Evolutionary conservation across 2,329 filamentous ascomycete genomes (phyloP), one percentile per base, ranked within the genome.

Genomic region (Aspergillus oerlinghausenensis): DNA sequence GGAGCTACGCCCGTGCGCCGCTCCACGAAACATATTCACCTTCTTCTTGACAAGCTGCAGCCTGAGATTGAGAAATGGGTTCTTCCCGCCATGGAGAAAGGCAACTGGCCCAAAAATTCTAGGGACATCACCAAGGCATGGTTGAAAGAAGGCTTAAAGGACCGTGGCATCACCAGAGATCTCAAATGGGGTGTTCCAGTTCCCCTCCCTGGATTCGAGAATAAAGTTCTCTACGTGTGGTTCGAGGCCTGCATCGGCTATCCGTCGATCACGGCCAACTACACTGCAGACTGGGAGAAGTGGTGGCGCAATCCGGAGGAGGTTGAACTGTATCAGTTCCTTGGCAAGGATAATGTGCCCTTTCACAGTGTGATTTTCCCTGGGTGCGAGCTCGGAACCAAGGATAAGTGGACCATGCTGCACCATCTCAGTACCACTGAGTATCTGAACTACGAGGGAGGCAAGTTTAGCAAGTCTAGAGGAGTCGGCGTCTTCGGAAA

Each of bases 311-410:
- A 95, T 72, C 90, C 91, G 0, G 88, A 96, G 48, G 82, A 96
- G 35, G 92, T 97, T 50, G 84, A 88, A 69, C 83, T 97, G 11
- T 96, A 94, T 74, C 92, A 97, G 77, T 95, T 97, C 80, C 90
- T 96, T 85, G 92, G 92, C 76, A 97, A 96, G 73, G 89, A 93
- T 73, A 92, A 93, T 64, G 89, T 90, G 17, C 86, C 86, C 6
- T 94, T 93, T 80, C 92, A 96, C 77, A 89, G 88, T 48, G 89
- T 96, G 67, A 92, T 96, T 70, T 97, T 96, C 80, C 93, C 93
- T 1, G 89, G 84, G 29, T 92, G 87, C 45, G 89, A 96, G 72
- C 81, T 97, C 10, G 92, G 92, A 56, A 93, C 92, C 0, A 80
- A 82, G 48, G 88, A 96, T 65, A 86, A 87, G 61, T 97, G 92